Base-by-base conservation (phyloP, 116 monocot species). In the Papilionanthe hybrid region DNA sequence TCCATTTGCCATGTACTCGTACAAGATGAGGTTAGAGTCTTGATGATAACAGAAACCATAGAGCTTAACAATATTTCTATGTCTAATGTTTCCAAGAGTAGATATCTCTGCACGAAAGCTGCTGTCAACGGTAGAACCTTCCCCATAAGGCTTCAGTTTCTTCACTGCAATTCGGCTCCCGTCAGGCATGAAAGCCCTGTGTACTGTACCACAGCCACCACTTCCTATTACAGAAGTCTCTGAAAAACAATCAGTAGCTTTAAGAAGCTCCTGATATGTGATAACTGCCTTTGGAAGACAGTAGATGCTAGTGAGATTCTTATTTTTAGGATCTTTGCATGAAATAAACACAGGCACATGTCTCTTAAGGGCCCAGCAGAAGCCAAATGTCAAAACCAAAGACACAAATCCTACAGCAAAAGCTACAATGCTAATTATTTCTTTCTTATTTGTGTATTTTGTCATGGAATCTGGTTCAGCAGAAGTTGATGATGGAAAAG, bases 1-100 rank as follows among this genome's bases (percentile, higher is more conserved):
- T 37, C 90, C 90, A 78, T 90, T 92, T 42, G 84, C 86, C 90
- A 92, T 92, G 66, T 85, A 92, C 32, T 92, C 90, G 79, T 92
- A 92, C 67, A 92, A 75, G 37, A 92, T 86, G 77, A 92, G 84
- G 60, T 92, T 89, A 7, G 87, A 81, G 25, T 92, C 89, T 28
- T 84, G 85, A 80, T 87, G 80, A 68, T 76, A 88, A 82, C 92
- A 92, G 41, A 89, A 92, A 28, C 92, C 92, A 78, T 84, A 90
- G 15, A 92, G 83, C 85, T 92, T 92, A 37, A 92, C 92, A 74
- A 92, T 90, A 69, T 92, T 92, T 17, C 86, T 80, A 78, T 92
- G 92, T 23, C 88, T 72, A 25, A 90, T 82, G 79, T 87, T 92
- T 55, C 92, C 92, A 68, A 92, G 89, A 1, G 92, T 92, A 37